Evolutionary conservation across 2,329 filamentous ascomycete genomes (phyloP).

Genomic region (Xylaria sp.): DNA sequence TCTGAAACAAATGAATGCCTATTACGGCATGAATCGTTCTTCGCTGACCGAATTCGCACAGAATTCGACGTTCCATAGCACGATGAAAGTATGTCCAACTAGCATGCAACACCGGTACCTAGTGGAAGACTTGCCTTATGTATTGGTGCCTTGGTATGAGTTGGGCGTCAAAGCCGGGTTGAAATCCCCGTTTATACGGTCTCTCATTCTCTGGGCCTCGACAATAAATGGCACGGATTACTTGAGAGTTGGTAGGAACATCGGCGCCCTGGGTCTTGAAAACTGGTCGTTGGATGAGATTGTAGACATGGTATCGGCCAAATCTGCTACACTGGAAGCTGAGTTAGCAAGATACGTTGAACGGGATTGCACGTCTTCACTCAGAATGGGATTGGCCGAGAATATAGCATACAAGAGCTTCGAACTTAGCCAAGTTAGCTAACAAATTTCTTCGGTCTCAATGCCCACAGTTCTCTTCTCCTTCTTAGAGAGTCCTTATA

Average conservation of each 20-base stretch:
- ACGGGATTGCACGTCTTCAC: too few relatives aligned
- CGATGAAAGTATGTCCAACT: constrained; percentile 36
- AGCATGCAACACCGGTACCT: constrained; percentile 34
- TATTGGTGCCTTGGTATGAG: constrained; percentile 38
- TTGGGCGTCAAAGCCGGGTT: constrained; percentile 34
- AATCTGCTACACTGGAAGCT: too few relatives aligned
- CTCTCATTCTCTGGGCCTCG: constrained; percentile 35
- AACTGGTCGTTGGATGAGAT: too few relatives aligned
- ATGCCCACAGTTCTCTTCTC: too few relatives aligned
- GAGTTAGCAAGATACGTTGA: too few relatives aligned
- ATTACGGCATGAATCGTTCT: constrained; percentile 26
- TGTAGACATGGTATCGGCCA: too few relatives aligned
- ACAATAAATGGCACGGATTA: constrained; percentile 34
- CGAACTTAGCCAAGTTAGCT: too few relatives aligned
- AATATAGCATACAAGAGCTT: too few relatives aligned
- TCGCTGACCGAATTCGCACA: constrained; percentile 31
- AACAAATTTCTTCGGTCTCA: too few relatives aligned
- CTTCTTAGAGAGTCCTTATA: too few relatives aligned
- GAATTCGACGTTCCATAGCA: constrained; percentile 29
- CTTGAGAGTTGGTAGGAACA: constrained; percentile 27
- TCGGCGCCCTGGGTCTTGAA: constrained; percentile 12
- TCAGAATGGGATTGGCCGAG: too few relatives aligned
- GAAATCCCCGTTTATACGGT: constrained; percentile 31
- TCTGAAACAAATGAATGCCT: constrained; percentile 33
- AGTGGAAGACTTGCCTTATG: constrained; percentile 34